phyloP scores from a whole-genome alignment of 2,329 filamentous ascomycete species.

The Basipetospora sp. region DNA sequence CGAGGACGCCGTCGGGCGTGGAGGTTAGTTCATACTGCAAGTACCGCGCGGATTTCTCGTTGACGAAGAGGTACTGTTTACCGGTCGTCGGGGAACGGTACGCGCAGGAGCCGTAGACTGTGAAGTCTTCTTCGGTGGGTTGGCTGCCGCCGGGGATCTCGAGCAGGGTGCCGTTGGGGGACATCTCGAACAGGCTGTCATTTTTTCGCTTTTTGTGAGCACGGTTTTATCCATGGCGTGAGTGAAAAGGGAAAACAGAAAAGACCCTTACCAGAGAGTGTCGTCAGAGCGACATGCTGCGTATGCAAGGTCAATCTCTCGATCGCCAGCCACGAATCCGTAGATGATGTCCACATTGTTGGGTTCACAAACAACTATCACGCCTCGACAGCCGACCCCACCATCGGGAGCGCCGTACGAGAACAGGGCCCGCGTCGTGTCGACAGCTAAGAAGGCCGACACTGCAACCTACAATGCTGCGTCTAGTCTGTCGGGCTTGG shows the following conservation, averaged over 20 bases:
- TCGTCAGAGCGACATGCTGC: slow-evolving; percentile 36
- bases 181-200: slow-evolving; percentile 33
- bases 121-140: slow-evolving; percentile 28
- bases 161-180: slow-evolving; percentile 27
- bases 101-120: slow-evolving; percentile 37
- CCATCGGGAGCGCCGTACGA: neutral
- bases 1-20: slow-evolving; percentile 24
- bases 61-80: slow-evolving; percentile 40
- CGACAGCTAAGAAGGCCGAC: neutral
- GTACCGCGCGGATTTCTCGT: slow-evolving; percentile 37
- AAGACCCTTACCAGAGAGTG: slow-evolving; percentile 37
- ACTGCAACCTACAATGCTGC: slow-evolving; percentile 2
- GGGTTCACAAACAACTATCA: too few species aligned
- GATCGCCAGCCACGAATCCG: slow-evolving; percentile 27
- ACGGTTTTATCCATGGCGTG: slow-evolving; percentile 5
- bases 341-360: slow-evolving; percentile 43
- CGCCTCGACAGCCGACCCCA: neutral
- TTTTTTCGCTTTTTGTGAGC: neutral
- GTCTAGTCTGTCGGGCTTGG: neutral
- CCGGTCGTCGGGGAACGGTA: slow-evolving; percentile 31
- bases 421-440: neutral
- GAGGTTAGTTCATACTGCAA: slow-evolving; percentile 36
- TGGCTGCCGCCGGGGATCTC: slow-evolving; percentile 31
- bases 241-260: fast-evolving
- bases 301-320: slow-evolving; percentile 32